phyloP scores from a whole-genome alignment of 768 basidiomycete species.

The Trametes maxima region DNA sequence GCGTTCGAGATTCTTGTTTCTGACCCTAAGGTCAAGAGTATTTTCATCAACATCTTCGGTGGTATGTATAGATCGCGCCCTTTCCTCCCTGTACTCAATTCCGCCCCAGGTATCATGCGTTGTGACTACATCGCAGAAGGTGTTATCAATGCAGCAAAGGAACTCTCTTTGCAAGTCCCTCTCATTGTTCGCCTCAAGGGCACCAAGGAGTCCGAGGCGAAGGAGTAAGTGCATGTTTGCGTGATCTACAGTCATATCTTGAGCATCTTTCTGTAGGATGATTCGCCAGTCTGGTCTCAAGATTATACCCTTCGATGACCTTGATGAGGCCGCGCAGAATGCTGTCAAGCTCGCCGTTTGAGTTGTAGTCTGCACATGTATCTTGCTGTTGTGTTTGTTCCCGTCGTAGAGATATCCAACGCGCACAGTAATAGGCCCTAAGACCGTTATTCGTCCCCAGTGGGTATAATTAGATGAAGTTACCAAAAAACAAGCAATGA shows the following conservation, averaged over 20 bases:
- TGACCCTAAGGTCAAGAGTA: conserved; percentile 94
- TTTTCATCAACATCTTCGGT: conserved; percentile 98
- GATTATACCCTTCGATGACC: conserved; percentile 90
- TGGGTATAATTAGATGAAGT: conserved; percentile 24
- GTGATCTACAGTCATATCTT: neutral
- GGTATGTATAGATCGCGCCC: conserved; percentile 43
- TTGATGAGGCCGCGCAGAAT: conserved; percentile 88
- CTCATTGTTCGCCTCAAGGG: conserved; percentile 95
- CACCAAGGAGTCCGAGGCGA: conserved; percentile 95
- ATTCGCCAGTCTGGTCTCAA: conserved; percentile 90
- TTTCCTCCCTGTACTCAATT: neutral
- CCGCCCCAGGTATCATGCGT: conserved; percentile 85
- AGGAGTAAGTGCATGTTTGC: conserved; percentile 62
- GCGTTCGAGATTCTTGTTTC: conserved; percentile 93
- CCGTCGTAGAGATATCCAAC: conserved; percentile 14
- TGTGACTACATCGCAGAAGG: conserved; percentile 98
- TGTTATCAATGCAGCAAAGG: conserved; percentile 97
- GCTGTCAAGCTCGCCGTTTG: conserved; percentile 67
- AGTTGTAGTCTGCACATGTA: conserved; percentile 3
- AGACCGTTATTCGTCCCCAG: conserved; percentile 9
- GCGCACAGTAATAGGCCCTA: conserved; percentile 9
- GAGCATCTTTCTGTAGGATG: conserved; percentile 57
- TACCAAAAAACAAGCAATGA: conserved; percentile 22
- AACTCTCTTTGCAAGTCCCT: conserved; percentile 82
- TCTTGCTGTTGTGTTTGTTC: conserved; percentile 14